A percentile compares a stretch with the other conserved stretches of the same genome.
phyloP scores from a whole-genome alignment of 257 asterid species.

The Solanum neorickii region DNA sequence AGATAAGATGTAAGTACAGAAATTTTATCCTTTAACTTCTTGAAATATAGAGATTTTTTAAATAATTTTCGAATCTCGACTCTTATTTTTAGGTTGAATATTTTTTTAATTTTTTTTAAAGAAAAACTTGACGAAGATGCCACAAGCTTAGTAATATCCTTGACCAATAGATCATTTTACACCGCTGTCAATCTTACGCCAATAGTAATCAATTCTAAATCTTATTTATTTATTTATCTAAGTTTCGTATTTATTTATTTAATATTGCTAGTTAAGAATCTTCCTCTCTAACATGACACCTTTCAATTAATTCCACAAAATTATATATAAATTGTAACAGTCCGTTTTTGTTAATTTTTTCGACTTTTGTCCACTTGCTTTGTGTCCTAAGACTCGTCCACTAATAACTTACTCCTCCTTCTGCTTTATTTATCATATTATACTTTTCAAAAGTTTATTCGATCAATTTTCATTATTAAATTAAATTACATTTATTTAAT shows the following conservation, averaged over 20 bases:
- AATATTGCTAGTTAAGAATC: not conserved
- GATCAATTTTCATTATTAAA: no score
- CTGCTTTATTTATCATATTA: no score
- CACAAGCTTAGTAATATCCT: not conserved
- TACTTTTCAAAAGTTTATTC: no score
- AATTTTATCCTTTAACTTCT: not conserved
- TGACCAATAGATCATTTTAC: not conserved
- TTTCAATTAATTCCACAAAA: not conserved
- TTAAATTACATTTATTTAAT: no score
- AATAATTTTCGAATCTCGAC: not conserved
- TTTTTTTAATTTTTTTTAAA: not conserved
- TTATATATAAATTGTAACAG: not conserved
- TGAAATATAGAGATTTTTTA: not conserved
- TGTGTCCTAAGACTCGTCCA: not conserved
- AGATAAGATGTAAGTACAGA: fast-evolving
- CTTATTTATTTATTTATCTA: not conserved
- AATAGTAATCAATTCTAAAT: not conserved
- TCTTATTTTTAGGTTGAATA: not conserved
- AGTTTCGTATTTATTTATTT: not conserved
- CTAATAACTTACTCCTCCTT: not conserved
- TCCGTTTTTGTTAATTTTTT: not conserved
- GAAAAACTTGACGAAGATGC: not conserved
- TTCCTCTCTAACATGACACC: not conserved
- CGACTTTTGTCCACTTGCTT: not conserved
- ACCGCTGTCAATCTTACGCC: not conserved